A percentile compares a stretch with the other conserved stretches of the same genome.
Evolutionary conservation across 768 basidiomycete genomes (phyloP).

Genomic region (Tremella yokohamensis): DNA sequence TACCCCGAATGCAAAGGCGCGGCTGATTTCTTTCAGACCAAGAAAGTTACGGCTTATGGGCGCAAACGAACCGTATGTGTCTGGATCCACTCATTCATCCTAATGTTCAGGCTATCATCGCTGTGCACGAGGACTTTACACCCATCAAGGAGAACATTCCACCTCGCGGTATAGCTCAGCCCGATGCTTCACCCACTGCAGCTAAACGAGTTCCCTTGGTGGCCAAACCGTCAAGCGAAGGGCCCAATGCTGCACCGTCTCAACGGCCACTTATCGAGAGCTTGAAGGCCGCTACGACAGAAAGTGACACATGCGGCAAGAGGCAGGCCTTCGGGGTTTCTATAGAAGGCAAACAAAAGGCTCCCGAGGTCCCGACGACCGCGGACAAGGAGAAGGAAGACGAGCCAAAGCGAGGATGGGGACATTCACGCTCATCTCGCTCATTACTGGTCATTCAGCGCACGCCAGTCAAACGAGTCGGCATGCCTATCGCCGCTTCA

Average conservation of each 20-base stretch:
- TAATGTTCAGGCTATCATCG: constrained; percentile 33
- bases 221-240: constrained; percentile 18
- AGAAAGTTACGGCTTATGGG: constrained; percentile 44
- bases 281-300: neutral
- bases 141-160: constrained; percentile 5
- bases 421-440: constrained; percentile 4
- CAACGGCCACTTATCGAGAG: neutral
- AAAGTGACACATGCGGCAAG: no score
- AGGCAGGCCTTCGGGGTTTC: neutral
- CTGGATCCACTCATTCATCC: no score
- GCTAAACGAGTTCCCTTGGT: constrained; percentile 21
- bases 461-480: neutral
- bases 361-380: neutral
- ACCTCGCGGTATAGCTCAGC: neutral
- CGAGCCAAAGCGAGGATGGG: neutral
- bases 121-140: constrained; percentile 33
- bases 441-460: neutral
- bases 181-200: constrained; percentile 3
- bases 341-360: neutral
- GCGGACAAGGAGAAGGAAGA: neutral
- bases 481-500: neutral
- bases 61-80: constrained; percentile 37
- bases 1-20: neutral
- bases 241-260: neutral
- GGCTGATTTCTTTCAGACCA: constrained; percentile 8